A percentile compares a stretch with the other conserved stretches of the same genome.
These are phyloP conservation scores for Diospyros kaki DNA, from an alignment of 148 eudicot genomes.

Conservation along the genomic window DNA sequence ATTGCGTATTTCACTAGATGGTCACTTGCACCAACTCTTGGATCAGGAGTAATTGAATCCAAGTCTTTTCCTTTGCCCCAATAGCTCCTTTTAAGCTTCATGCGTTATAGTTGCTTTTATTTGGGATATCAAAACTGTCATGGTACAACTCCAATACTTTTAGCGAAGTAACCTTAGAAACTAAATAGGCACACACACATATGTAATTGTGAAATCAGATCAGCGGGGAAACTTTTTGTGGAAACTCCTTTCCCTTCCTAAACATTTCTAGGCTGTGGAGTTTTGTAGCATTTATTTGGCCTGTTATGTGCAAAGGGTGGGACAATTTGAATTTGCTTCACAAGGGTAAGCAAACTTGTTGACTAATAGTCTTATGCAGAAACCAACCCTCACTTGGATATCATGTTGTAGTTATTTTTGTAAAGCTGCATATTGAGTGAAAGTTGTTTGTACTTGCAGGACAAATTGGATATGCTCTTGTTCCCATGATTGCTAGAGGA, in stretches of 20 bases:
- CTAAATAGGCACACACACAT: not conserved
- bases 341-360: not conserved
- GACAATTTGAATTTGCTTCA: not conserved
- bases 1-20: no score
- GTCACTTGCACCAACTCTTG: no score
- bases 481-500: constrained; percentile 94
- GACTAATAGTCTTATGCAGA: not conserved
- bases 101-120: no score
- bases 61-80: no score
- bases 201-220: not conserved
- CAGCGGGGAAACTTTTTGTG: not conserved
- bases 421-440: constrained; percentile 7
- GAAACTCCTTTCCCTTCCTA: not conserved
- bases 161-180: not conserved
- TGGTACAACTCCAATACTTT: not conserved
- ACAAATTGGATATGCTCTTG: constrained; percentile 91
- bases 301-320: not conserved
- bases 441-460: constrained; percentile 35
- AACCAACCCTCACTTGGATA: not conserved
- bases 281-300: not conserved
- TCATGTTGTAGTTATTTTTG: not conserved
- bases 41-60: no score
- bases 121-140: no score
- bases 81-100: no score
- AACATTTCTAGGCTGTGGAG: no score